Base-by-base conservation (phyloP, 768 basidiomycete genomes). In the Suillus plorans region DNA sequence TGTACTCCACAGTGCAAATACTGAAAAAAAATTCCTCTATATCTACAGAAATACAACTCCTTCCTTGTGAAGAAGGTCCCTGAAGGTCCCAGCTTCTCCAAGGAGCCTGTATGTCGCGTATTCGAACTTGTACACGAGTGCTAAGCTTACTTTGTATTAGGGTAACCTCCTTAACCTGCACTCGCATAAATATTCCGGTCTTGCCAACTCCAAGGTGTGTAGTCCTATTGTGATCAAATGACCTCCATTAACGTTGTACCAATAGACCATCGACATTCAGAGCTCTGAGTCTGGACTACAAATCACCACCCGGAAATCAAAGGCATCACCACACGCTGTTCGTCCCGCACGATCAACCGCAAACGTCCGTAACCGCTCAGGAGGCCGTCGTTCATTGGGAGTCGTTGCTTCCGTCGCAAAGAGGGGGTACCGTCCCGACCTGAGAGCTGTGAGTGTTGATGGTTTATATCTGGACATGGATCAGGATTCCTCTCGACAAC, bases 111-210 rank as follows among this genome's bases (percentile, higher is more conserved):
- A 73, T 67, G 88, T 85, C 12, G 55, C 52, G 18, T 39, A 34
- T 61, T 61, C 31, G 37, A 10, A 25, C 41, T 61, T 64, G 44
- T 8, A 13, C 60, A 13, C 14, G 44, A 31, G 16, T n/a, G 42
- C 34, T 60, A 10, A 65, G 72, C 69, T 22, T 44, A 62, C 66
- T 37, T 52, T 57, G 22, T 45, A 9, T 64, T 65, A 94, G 93
- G 94, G 92, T 70, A 94, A 94, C 81, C 87, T 95, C 77, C 82
- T 84, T 65, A 95, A 92, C 82, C 71, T 94, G 69, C 91, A 95
- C 83, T 95, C 94, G n/a, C 84, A 85, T 85, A 97, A 96, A 76
- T 95, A 85, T 84, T 97, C 94, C 65, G 94, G 94, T 64, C 81
- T 96, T 65, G 87, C 90, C 73, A 95, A 96, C 84, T 68, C 82